Percentiles rank a stretch among this genome's conserved stretches.
Conservation (phyloP, 306 rosid genomes). For the Sicyos edulis region DNA sequence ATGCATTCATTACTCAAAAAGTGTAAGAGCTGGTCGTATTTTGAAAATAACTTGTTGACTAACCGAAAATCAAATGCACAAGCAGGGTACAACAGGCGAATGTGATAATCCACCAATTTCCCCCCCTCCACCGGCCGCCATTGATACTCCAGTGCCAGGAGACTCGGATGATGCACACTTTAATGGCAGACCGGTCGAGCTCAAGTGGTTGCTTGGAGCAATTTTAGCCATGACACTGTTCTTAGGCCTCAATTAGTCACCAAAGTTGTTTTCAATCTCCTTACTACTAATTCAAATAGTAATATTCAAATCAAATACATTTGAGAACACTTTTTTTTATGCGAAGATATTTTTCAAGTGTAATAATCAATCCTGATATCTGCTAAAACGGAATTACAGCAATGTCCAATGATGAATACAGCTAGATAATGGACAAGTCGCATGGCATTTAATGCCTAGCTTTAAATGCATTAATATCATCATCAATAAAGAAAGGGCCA, state of each 20-base stretch:
- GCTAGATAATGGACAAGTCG: slow-evolving; percentile 10
- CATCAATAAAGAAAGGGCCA: slow-evolving; percentile 6
- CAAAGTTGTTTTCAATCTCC: background rate
- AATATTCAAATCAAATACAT: background rate
- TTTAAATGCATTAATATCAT: background rate
- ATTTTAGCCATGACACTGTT: slow-evolving; percentile 33
- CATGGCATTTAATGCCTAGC: background rate
- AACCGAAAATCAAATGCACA: slow-evolving; percentile 9
- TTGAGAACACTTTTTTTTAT: background rate
- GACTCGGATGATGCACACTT: slow-evolving; percentile 26
- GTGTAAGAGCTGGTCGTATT: background rate
- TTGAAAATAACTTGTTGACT: background rate
- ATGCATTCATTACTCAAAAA: background rate
- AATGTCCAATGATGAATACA: slow-evolving; percentile 9
- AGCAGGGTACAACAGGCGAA: slow-evolving; percentile 60
- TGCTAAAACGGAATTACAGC: no score
- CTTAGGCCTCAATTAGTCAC: slow-evolving; percentile 29
- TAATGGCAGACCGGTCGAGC: slow-evolving; percentile 29
- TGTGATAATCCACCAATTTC: slow-evolving; percentile 72
- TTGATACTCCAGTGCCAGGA: slow-evolving; percentile 16
- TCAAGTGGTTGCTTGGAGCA: slow-evolving; percentile 37
- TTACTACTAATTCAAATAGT: background rate
- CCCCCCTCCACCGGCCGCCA: slow-evolving; percentile 87
- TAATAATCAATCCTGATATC: no score
- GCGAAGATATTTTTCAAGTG: no score